Conservation (phyloP, 1,139 yeast species). For the Protomyces gravidus region DNA sequence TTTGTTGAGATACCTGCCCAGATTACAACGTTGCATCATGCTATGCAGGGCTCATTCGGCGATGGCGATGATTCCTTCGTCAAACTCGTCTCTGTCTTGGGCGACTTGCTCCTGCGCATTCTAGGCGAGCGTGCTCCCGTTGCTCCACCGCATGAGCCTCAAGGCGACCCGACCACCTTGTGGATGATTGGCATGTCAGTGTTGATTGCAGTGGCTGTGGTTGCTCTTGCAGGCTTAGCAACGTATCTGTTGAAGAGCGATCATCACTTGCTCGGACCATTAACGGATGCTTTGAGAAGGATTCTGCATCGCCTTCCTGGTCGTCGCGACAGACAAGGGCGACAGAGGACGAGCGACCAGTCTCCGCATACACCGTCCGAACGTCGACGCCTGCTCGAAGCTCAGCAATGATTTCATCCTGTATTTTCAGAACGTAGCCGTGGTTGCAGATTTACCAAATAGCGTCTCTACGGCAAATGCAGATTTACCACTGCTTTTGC, state of each 20-base stretch:
- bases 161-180: neutral
- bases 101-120: neutral
- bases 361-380: neutral
- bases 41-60: neutral
- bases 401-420: neutral
- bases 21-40: neutral
- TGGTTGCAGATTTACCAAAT: conserved; percentile 6
- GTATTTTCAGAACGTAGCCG: neutral
- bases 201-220: neutral
- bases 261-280: neutral
- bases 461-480: conserved; percentile 2
- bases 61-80: neutral
- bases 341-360: neutral
- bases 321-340: neutral
- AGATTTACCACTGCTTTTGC: neutral
- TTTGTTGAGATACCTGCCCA: neutral
- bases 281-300: neutral
- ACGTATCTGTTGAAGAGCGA: neutral
- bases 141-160: neutral
- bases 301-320: neutral
- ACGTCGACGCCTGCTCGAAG: neutral
- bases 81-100: neutral
- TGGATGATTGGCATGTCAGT: neutral
- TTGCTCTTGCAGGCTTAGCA: neutral
- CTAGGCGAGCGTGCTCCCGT: neutral